Evolutionary conservation across 192 early-diverging fungal species (phyloP), one percentile per base, ranked within the genome.

Genomic region (Funneliformis mosseae): DNA sequence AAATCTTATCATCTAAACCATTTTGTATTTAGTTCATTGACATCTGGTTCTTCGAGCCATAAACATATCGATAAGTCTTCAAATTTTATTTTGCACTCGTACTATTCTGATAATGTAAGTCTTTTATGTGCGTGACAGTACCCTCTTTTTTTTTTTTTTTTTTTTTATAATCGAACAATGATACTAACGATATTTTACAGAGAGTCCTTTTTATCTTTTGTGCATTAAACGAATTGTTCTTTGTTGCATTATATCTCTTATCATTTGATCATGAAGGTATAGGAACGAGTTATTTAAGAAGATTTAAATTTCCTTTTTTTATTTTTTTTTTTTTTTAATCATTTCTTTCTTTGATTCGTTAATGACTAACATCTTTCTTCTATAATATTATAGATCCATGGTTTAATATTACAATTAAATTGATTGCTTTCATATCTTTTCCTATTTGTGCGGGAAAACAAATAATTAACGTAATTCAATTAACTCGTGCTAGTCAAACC

Each of bases 391-490:
- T 27, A 66, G 62, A 2, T 21, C 21, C 41, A 28, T 7, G 33
- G 27, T 14, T 64, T 1, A 27, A 43, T 68, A 48, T 11, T 16
- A 3, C 25, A n/a, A 23, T 79, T 43, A 9, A 50, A 16, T 0
- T 11, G 8, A 25, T 83, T 9, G 71, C 85, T 8, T 21, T 77
- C 10, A 5, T 88, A n/a, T 90, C 89, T 7, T 89, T 94, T 78
- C 93, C 95, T 3, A 87, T 99, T 73, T 96, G 90, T 80, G 84
- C 89, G 55, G 88, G 92, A 73, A 99, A 99, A 89, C 95, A 99
- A 87, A 85, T 93, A 61, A 90, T 97, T 84, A 99, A 97, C 83
- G 91, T 96, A 59, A 90, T 99, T 38, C 98, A 99, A 89, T 91
- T 99, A 66, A 89, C 93, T 23, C 94, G 93, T 71, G 97, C 98